Base-by-base conservation (phyloP, 2,329 filamentous ascomycete species). In the Colletotrichum coccodes region DNA sequence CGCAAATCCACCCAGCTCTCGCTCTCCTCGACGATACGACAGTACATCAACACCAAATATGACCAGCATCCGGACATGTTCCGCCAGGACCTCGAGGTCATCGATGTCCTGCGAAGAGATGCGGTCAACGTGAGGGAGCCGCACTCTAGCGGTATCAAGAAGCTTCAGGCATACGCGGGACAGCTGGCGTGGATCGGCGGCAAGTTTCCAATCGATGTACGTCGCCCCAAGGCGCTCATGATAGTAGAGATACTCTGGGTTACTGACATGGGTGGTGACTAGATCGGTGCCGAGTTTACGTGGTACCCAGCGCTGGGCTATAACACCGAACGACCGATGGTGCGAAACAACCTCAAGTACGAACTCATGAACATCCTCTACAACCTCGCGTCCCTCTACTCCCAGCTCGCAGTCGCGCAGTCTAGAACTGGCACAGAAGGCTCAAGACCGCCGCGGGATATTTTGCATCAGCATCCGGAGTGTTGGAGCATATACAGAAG, bases 41-140 rank as follows among this genome's bases (percentile, higher is more conserved):
- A 96, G 78, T 98, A 99, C 84, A 98, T 99, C 76, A 97, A 94
- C 70, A 92, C 90, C 80, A 98, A 98, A 86, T 98, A 98, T 91
- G 95, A 98, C 81, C 96, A 99, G 79, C 95, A 97, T 78, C 95
- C 96, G 38, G 94, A 98, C 80, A 97, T 97, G 92, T 99, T 99
- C 81, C 89, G 90, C 71, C 88, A 93, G 72, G 96, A 99, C 82
- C 89, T 90, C 67, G 90, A 95, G 76, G 88, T 92, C 72, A 94
- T 99, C 75, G 94, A 98, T 77, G 85, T 89, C 56, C 84, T 98
- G 66, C 91, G 96, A 6, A 88, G 89, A 71, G 93, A 97, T 78
- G 96, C 96, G n/a, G 86, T 97, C 63, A 94, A 94, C 79, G 92
- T 96, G 2, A 89, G 92, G 68, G 96, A 99, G 78, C 90, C 96